These are phyloP conservation scores for Bassia scoparia DNA, from an alignment of 148 eudicot genomes.

Conservation along the genomic window DNA sequence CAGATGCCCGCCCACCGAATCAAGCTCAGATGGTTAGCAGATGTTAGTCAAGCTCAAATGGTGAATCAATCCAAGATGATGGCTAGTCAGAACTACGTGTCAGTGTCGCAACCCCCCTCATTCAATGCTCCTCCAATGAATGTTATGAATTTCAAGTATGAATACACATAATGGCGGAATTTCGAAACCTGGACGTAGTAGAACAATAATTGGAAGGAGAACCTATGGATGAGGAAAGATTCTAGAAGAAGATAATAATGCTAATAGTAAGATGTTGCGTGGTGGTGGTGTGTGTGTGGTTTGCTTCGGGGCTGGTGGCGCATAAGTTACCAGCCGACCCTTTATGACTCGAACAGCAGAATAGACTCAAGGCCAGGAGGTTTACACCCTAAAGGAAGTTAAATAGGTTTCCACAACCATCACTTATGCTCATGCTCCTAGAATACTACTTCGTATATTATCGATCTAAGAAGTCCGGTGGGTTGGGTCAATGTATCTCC, in stretches of 20 bases:
- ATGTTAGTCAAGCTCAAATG: conserved; percentile 37
- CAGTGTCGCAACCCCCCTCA: conserved; percentile 48
- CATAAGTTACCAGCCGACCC: conserved; percentile 49
- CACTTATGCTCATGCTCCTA: conserved; percentile 78
- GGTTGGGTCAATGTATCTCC: conserved; percentile 76
- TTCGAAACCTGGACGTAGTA: conserved; percentile 40
- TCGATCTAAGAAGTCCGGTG: conserved; percentile 92
- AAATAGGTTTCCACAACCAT: conserved; percentile 68
- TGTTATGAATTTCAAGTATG: conserved; percentile 40
- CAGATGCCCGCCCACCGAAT: conserved; percentile 10
- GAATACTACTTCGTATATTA: conserved; percentile 80
- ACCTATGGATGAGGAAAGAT: conserved; percentile 44
- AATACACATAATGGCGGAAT: conserved; percentile 26
- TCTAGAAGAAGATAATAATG: conserved; percentile 25
- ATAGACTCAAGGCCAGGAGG: conserved; percentile 63
- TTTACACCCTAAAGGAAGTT: conserved; percentile 59
- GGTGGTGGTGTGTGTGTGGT: conserved; percentile 25
- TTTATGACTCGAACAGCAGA: conserved; percentile 70
- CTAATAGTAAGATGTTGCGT: conserved; percentile 13
- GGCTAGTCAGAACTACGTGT: conserved; percentile 43
- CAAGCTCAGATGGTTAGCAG: conserved; percentile 32
- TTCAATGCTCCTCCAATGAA: conserved; percentile 33
- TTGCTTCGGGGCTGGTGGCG: conserved; percentile 22
- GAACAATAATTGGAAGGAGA: conserved; percentile 65
- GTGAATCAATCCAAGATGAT: conserved; percentile 29